Evolutionary conservation across 495 filamentous ascomycete species (phyloP), one percentile per base, ranked within the genome.

Genomic region (Neohortaea acidophila): DNA sequence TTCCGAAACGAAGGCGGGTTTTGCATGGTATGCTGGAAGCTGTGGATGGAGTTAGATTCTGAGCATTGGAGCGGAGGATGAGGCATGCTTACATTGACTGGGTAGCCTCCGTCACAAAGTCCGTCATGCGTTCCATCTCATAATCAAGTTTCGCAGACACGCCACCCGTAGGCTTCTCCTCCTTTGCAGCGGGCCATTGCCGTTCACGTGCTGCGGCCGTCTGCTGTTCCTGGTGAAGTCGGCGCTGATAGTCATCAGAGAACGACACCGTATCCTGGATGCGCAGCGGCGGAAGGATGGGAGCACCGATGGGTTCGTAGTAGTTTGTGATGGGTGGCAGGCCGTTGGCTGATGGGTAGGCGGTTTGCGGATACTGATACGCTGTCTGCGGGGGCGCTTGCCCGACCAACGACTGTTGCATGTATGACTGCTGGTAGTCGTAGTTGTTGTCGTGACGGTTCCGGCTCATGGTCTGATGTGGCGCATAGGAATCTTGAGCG

Each of bases 111-210:
- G 84, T 77, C 55, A 99, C 89, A 63, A 93, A 99, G 54, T 94
- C 86, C 39, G 85, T 81, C 85, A 96, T 99, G 58, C 83, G 69
- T 48, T 94, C 85, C 75, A 96, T 89, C 57, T 96, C 89, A 60
- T 99, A 99, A 65, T 99, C 91, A 57, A 99, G 72, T 59, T 91
- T 79, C 39, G 83, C 82, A 51, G 89, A 86, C 26, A 99, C 91
- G 49, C 89, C 89, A 63, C 89, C 89, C 27, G 52, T 51, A 24
- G 56, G 40, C 40, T 60, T 63, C 39, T 61, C 59, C 18, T 57
- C 59, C 40, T 61, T 61, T 6, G 47, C 15, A 6, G 36, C 39
- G 26, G 36, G 39, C 0, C 45, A 26, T 33, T 36, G 37, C 27
- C 42, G 48, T 37, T 53, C 38, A 23, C 21, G 37, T 14, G 42